These are phyloP conservation scores for Sporothrix mexicana DNA, from an alignment of 2,329 filamentous ascomycete genomes.

Conservation along the genomic window DNA sequence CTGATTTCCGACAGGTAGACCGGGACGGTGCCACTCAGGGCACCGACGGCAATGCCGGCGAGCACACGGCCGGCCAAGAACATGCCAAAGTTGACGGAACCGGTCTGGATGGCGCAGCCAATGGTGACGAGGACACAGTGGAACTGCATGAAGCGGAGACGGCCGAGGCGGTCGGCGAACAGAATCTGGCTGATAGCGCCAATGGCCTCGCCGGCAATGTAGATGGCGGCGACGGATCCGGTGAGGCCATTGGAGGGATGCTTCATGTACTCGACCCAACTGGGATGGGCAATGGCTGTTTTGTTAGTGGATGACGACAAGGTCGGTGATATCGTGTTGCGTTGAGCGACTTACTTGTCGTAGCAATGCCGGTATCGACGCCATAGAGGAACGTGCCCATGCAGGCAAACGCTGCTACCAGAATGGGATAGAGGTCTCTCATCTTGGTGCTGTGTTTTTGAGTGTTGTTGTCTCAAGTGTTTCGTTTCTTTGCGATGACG, in stretches of 20 bases:
- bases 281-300: conserved; percentile 60
- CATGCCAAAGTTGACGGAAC: conserved; percentile 60
- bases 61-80: conserved; percentile 57
- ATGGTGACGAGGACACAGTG: conserved; percentile 61
- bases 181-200: conserved; percentile 60
- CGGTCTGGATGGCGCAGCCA: conserved; percentile 60
- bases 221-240: conserved; percentile 60
- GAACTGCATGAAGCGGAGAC: conserved; percentile 60
- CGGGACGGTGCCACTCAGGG: conserved; percentile 58
- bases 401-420: conserved; percentile 61
- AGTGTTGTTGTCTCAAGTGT: background rate
- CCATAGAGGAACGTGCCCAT: conserved; percentile 65
- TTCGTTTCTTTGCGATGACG: too few relatives aligned
- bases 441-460: background rate
- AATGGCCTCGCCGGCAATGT: conserved; percentile 64
- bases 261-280: conserved; percentile 65
- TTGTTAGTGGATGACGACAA: background rate
- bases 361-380: conserved; percentile 28
- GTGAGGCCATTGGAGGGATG: conserved; percentile 60
- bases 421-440: conserved; percentile 13
- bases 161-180: conserved; percentile 59
- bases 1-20: conserved; percentile 63
- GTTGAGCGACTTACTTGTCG: conserved; percentile 40
- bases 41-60: conserved; percentile 53
- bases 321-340: too few relatives aligned